Conservation (phyloP, 106 monocot species). For the Triglochin maritima region DNA sequence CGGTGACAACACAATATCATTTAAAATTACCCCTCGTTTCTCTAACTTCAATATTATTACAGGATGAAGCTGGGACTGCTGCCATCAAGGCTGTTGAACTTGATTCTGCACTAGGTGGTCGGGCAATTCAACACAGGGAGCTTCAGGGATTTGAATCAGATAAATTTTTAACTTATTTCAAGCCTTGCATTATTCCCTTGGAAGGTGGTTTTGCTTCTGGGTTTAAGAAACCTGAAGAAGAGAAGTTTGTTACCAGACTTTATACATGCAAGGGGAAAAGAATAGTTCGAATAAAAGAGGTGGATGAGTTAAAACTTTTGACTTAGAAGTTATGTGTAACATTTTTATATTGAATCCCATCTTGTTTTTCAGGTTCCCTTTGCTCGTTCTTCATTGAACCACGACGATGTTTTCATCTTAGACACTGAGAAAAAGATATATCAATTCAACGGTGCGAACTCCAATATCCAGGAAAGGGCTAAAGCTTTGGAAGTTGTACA, state of each 20-base stretch:
- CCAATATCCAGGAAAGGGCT: slow-evolving; percentile 30
- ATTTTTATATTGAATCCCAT: not conserved
- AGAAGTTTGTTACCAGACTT: slow-evolving; percentile 39
- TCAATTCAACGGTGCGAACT: slow-evolving; percentile 28
- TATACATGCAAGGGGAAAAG: slow-evolving; percentile 50
- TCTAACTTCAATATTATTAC: not conserved
- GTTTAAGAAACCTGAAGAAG: slow-evolving; percentile 36
- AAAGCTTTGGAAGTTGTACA: slow-evolving; percentile 24
- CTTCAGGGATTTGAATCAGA: slow-evolving; percentile 52
- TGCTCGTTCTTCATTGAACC: slow-evolving; percentile 28
- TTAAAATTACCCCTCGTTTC: not conserved
- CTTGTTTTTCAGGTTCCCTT: slow-evolving; percentile 21
- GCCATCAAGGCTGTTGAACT: slow-evolving; percentile 54
- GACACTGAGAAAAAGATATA: slow-evolving; percentile 20
- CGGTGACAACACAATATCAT: not conserved
- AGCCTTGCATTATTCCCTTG: slow-evolving; percentile 51
- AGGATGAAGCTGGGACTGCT: slow-evolving; percentile 65
- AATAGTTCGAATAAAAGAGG: slow-evolving; percentile 42
- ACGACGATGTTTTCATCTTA: slow-evolving; percentile 28
- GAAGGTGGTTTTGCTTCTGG: slow-evolving; percentile 55
- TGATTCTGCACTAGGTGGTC: slow-evolving; percentile 48
- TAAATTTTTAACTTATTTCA: slow-evolving; percentile 52
- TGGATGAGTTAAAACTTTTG: not conserved
- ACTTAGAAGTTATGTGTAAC: not conserved
- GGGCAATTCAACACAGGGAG: slow-evolving; percentile 48